These are phyloP conservation scores for Vitis hybrid DNA, from an alignment of 177 flowering plant species.

Conservation along the genomic window DNA sequence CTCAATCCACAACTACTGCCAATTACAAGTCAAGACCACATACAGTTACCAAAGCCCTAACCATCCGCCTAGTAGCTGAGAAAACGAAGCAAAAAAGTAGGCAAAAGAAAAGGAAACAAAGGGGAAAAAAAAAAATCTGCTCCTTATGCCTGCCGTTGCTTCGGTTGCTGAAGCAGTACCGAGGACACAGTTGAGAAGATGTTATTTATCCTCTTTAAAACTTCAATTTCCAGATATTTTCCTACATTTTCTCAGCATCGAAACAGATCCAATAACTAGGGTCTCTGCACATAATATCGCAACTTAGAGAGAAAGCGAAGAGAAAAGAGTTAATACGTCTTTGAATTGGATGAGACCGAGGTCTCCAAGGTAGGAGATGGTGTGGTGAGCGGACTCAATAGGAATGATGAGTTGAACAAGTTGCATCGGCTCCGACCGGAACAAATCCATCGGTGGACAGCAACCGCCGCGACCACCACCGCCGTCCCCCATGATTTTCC, in stretches of 20 bases:
- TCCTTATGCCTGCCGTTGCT: background rate
- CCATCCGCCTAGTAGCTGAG: too few relatives aligned
- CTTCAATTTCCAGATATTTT: too few relatives aligned
- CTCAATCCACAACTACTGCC: background rate
- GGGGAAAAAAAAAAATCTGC: background rate
- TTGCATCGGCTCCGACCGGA: constrained; percentile 87
- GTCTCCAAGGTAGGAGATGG: constrained; percentile 84
- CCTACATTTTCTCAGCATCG: too few relatives aligned
- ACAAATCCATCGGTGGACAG: constrained; percentile 74
- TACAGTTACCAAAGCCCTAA: background rate
- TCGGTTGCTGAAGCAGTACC: background rate
- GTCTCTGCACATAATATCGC: too few relatives aligned
- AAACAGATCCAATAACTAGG: too few relatives aligned
- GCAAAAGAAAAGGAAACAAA: too few relatives aligned
- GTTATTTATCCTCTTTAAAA: too few relatives aligned
- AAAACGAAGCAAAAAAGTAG: too few relatives aligned
- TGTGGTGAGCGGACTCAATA: constrained; percentile 76
- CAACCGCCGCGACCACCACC: constrained; percentile 32
- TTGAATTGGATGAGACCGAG: constrained; percentile 89
- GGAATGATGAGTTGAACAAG: constrained; percentile 91
- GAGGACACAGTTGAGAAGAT: too few relatives aligned
- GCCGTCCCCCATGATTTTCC: background rate
- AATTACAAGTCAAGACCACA: background rate
- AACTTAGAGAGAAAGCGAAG: background rate
- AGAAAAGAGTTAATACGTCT: constrained; percentile 47